These are phyloP conservation scores for Chalara sp. DNA, from an alignment of 2,329 filamentous ascomycete genomes.

Conservation along the genomic window DNA sequence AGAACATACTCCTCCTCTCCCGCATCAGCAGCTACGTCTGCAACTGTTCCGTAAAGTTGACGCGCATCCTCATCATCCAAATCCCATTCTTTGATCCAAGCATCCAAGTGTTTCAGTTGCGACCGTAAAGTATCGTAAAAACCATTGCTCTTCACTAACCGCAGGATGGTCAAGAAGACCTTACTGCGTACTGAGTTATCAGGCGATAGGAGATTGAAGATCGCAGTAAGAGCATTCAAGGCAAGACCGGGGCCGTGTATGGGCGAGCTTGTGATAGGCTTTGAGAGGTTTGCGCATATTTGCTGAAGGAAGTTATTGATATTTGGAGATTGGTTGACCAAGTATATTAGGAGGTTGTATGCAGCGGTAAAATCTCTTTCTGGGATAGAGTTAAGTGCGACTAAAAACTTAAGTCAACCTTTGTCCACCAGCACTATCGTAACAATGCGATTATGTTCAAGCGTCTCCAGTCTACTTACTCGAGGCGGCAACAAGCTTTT, in stretches of 20 bases:
- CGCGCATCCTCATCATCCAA: constrained; percentile 75
- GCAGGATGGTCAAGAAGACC: constrained; percentile 82
- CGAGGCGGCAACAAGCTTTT: constrained; percentile 81
- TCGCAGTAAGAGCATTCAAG: constrained; percentile 83
- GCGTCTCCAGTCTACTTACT: too few species aligned
- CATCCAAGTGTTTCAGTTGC: constrained; percentile 75
- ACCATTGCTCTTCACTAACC: constrained; percentile 67
- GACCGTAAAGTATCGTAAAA: constrained; percentile 80
- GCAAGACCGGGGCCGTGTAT: constrained; percentile 79
- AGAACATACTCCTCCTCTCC: constrained; percentile 66
- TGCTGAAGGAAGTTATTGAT: constrained; percentile 78
- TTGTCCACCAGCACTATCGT: too few species aligned
- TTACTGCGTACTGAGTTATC: constrained; percentile 78
- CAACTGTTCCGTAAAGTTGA: constrained; percentile 76
- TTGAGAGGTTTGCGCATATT: constrained; percentile 83
- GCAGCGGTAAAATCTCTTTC: constrained; percentile 96
- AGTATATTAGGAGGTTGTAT: constrained; percentile 94
- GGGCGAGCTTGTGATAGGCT: constrained; percentile 80
- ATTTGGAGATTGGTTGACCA: constrained; percentile 80
- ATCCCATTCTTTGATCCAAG: constrained; percentile 80
- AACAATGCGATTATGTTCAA: too few species aligned
- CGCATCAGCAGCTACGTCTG: constrained; percentile 71
- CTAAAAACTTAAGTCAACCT: constrained; percentile 8
- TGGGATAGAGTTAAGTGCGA: constrained; percentile 72
- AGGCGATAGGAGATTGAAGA: constrained; percentile 87